Base-by-base conservation (phyloP, 2,329 filamentous ascomycete species). In the Erysiphe pulchra region DNA sequence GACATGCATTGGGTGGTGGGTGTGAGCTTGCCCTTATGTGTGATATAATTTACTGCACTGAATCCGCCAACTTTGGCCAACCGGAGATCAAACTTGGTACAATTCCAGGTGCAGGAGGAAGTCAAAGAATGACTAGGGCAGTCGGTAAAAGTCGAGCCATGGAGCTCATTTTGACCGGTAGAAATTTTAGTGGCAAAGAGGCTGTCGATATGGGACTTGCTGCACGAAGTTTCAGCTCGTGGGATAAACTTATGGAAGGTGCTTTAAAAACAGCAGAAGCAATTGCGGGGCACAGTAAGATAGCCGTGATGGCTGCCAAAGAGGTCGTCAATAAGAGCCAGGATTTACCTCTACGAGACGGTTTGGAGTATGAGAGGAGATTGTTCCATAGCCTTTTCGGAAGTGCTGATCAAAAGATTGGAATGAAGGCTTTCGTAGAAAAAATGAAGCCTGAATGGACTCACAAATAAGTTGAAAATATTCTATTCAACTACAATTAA, bases 281-380 rank as follows among this genome's bases (percentile, higher is more conserved):
- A 45, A 94, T 98, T 64, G 86, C 90, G 0, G 66, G 80, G 1
- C 84, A 90, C 62, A 86, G 81, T 45, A 75, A 71, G 58, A 78
- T 98, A n/a, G 81, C 87, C 1, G 75, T 92, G 48, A 76, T 84
- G 64, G 90, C 81, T 11, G 79, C 74, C 47, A 98, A 98, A 70
- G 90, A 98, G 68, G 87, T 90, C n/a, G 87, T 98, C 47, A 93
- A 95, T 61, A 95, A 94, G 76, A 93, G 85, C 62, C 86, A 95
- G 68, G 90, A 98, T 55, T 63, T 93, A 53, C 69, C 78, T 3
- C 65, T 98, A 48, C 68, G 80, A 54, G 90, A 95, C 57, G 90
- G 90, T 13, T 80, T 98, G 1, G 90, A 98, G 65, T 95, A 76
- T 63, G 90, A 98, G 71, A 71, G 90, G 58, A 73, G 86, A 45